Percentiles rank a stretch among this genome's conserved stretches.
Evolutionary conservation across 345 rosid genomes (phyloP).

Genomic region (Eucalyptus curtisii): DNA sequence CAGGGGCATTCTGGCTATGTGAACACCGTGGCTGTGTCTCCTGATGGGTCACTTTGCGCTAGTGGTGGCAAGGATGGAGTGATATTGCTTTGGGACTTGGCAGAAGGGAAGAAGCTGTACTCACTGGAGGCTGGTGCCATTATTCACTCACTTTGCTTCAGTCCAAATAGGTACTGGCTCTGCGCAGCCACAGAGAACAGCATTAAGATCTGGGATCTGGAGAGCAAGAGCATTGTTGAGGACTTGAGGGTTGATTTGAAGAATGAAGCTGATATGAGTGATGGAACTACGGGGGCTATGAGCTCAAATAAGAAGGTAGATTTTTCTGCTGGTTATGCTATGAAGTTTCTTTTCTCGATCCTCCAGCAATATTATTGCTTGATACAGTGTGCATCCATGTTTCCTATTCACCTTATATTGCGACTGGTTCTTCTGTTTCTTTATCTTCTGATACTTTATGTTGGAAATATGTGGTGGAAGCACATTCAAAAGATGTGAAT

Average conservation of each 20-base stretch:
- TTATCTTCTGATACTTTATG: not conserved
- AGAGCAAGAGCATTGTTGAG: slow-evolving; percentile 90
- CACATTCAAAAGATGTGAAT: not conserved
- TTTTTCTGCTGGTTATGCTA: not conserved
- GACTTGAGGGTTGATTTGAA: slow-evolving; percentile 95
- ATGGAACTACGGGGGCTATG: slow-evolving; percentile 27
- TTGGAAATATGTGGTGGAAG: not conserved
- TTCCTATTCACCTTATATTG: not conserved
- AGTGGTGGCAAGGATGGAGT: slow-evolving; percentile 97
- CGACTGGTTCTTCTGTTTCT: not conserved
- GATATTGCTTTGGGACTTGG: slow-evolving; percentile 89
- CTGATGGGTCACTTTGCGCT: slow-evolving; percentile 89
- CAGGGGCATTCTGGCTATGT: slow-evolving; percentile 78
- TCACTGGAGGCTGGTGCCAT: slow-evolving; percentile 74
- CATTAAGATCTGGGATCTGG: slow-evolving; percentile 97
- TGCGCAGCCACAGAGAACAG: slow-evolving; percentile 92
- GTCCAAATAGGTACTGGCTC: slow-evolving; percentile 97
- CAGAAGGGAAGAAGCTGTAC: slow-evolving; percentile 91
- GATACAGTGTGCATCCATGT: not conserved
- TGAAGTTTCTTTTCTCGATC: not conserved
- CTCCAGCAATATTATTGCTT: not conserved
- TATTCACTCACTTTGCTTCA: slow-evolving; percentile 72
- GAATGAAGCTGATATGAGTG: slow-evolving; percentile 80
- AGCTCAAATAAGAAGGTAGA: slow-evolving; percentile 52
- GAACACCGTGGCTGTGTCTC: slow-evolving; percentile 89